Conservation (phyloP, 208 protist species). For the Leishmania mexicana region DNA sequence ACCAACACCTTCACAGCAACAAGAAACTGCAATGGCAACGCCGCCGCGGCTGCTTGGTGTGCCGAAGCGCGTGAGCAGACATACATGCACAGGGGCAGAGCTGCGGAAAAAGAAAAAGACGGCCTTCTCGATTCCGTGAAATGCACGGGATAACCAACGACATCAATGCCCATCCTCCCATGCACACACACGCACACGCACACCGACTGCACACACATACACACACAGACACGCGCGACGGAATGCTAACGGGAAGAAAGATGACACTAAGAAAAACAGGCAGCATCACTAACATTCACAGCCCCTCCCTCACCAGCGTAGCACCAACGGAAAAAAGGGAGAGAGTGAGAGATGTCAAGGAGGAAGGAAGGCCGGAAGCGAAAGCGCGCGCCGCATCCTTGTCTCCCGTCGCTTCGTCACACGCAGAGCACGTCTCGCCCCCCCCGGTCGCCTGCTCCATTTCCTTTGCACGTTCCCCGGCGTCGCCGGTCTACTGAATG, state of each 20-base stretch:
- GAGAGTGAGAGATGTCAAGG: not conserved
- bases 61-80: not conserved
- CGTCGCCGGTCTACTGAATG: slow-evolving; percentile 47
- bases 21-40: not conserved
- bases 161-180: not conserved
- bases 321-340: not conserved
- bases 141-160: not conserved
- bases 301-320: not conserved
- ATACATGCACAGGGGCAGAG: not conserved
- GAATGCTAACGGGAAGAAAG: not conserved
- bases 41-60: not conserved
- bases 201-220: not conserved
- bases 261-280: not conserved
- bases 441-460: not conserved
- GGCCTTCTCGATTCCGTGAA: not conserved
- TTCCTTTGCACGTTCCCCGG: not conserved
- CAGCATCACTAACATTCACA: not conserved
- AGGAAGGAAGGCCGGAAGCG: not conserved
- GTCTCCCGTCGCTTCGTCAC: not conserved
- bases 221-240: not conserved
- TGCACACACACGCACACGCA: not conserved
- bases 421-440: not conserved
- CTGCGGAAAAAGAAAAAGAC: not conserved
- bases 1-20: not conserved
- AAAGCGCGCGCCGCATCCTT: not conserved